Evolutionary conservation across 306 rosid species (phyloP).

Genomic region (Rosa persica): DNA sequence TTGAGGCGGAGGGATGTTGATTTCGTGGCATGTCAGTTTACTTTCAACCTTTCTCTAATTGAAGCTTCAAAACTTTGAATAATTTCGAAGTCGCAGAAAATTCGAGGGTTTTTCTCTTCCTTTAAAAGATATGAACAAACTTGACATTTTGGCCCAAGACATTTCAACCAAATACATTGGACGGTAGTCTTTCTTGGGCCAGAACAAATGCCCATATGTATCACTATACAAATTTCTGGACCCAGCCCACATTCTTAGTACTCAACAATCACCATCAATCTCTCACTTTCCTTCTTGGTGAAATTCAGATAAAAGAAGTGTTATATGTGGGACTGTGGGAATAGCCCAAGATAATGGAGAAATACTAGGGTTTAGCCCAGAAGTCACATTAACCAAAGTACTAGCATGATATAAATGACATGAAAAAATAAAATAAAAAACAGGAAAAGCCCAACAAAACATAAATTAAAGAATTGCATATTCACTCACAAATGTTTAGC

Average conservation of each 20-base stretch:
- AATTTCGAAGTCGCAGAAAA: neutral
- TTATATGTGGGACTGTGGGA: too few species aligned
- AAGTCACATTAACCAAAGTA: neutral
- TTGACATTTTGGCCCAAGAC: too few species aligned
- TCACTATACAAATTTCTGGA: neutral
- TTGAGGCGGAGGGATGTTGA: neutral
- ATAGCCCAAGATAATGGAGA: neutral
- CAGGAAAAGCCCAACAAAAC: neutral
- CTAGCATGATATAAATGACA: neutral
- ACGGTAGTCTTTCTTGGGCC: neutral
- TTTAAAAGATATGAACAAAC: neutral
- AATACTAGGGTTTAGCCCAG: neutral
- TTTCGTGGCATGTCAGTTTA: too few species aligned
- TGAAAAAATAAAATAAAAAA: neutral
- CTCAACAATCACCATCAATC: neutral
- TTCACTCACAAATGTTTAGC: conserved; percentile 32
- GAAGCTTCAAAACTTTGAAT: neutral
- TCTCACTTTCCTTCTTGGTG: neutral
- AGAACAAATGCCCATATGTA: neutral
- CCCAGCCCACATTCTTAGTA: neutral
- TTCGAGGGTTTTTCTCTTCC: neutral
- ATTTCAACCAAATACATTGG: neutral
- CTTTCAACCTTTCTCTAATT: neutral
- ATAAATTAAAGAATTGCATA: conserved; percentile 15
- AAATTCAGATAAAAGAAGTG: neutral